These are phyloP conservation scores for Colletotrichum viniferum DNA, from an alignment of 2,329 filamentous ascomycete genomes.

Conservation along the genomic window DNA sequence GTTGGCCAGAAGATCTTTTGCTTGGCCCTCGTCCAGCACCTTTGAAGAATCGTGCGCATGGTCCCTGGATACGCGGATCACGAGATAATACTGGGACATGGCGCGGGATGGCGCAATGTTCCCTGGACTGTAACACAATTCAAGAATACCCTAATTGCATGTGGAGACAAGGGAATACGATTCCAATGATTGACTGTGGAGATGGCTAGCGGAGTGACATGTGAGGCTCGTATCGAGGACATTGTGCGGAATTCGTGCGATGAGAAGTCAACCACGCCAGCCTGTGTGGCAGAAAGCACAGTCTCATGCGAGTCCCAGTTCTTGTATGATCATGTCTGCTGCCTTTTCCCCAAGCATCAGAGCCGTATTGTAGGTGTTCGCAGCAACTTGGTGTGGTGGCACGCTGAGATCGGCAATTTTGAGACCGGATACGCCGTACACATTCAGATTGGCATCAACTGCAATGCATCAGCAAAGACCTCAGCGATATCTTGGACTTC, in stretches of 20 bases:
- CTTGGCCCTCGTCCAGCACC: neutral
- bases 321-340: slow-evolving; percentile 42
- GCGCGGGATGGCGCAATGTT: neutral
- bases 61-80: neutral
- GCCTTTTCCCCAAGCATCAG: slow-evolving; percentile 49
- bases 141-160: neutral
- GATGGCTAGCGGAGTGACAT: neutral
- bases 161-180: neutral
- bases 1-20: neutral
- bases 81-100: neutral
- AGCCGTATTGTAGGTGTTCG: slow-evolving; percentile 54
- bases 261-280: neutral
- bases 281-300: neutral
- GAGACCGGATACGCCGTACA: slow-evolving; percentile 44
- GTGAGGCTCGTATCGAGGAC: neutral
- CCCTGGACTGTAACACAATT: neutral
- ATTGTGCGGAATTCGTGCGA: neutral
- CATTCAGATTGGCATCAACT: slow-evolving; percentile 42
- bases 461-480: slow-evolving; percentile 13
- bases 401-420: slow-evolving; percentile 46
- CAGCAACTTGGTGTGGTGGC: slow-evolving; percentile 42
- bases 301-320: slow-evolving; percentile 29
- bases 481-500: neutral
- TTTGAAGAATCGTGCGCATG: neutral
- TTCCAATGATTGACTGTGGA: neutral